Evolutionary conservation across 371 early-diverging fungal genomes (phyloP).

Genomic region (Lichtheimia hyalospora): DNA sequence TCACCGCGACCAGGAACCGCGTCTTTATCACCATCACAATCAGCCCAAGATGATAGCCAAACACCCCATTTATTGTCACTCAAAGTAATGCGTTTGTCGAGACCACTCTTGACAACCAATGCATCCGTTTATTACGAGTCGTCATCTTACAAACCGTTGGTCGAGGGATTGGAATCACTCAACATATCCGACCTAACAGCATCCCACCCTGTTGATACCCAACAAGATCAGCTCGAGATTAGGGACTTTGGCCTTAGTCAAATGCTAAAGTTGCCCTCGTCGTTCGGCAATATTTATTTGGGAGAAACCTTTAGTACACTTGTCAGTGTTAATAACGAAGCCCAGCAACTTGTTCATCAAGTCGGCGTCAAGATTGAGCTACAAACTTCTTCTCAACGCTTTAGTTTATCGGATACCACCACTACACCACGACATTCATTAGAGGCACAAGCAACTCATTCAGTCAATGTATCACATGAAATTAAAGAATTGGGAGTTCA

Average conservation of each 20-base stretch:
- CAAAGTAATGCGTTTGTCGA: conserved; percentile 91
- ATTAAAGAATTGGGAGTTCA: conserved; percentile 94
- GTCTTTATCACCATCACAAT: conserved; percentile 6
- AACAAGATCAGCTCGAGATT: conserved; percentile 32
- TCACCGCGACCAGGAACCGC: conserved; percentile 14
- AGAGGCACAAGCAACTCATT: conserved; percentile 61
- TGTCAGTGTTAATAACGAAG: conserved; percentile 83
- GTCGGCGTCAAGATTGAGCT: conserved; percentile 82
- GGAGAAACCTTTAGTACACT: conserved; percentile 94
- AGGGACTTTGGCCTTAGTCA: conserved; percentile 68
- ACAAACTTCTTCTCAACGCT: conserved; percentile 82
- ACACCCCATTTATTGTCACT: conserved; percentile 75
- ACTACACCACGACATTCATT: conserved; percentile 25
- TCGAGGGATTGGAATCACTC: conserved; percentile 45
- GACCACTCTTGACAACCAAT: conserved; percentile 69
- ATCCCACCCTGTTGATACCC: conserved; percentile 29
- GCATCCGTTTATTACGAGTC: conserved; percentile 52
- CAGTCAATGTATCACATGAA: conserved; percentile 84
- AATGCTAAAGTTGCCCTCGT: conserved; percentile 62
- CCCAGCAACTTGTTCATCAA: conserved; percentile 58
- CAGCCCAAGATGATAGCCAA: conserved; percentile 39
- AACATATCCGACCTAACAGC: conserved; percentile 38
- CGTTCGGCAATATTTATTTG: conserved; percentile 90
- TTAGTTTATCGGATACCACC: conserved; percentile 71
- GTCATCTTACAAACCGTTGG: conserved; percentile 19